Evolutionary conservation across 108 stramenopile genomes (phyloP).

Genomic region (Cyclotella baltica): DNA sequence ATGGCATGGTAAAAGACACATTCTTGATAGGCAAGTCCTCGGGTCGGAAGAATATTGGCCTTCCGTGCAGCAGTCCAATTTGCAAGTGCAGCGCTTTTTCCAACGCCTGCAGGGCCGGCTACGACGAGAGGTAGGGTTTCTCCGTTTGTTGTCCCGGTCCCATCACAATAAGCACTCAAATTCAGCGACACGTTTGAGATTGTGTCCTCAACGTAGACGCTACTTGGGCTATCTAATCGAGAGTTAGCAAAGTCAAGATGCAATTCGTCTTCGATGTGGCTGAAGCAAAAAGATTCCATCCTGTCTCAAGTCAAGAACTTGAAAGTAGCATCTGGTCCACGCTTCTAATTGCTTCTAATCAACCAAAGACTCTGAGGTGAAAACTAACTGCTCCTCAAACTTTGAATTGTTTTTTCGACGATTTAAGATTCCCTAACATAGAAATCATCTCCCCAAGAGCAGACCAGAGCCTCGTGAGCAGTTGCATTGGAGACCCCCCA

Average conservation of each 20-base stretch:
- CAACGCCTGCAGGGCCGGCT: slow-evolving; percentile 53
- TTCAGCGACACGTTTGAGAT: background rate
- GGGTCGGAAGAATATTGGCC: slow-evolving; percentile 15
- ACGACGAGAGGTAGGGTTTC: slow-evolving; percentile 35
- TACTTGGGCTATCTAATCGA: background rate
- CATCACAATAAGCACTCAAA: background rate
- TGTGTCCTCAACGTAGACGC: slow-evolving; percentile 3
- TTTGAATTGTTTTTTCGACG: too few species aligned
- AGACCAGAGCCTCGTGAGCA: too few species aligned
- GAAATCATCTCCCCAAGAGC: too few species aligned
- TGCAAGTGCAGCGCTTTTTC: slow-evolving; percentile 64
- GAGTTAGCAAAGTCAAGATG: slow-evolving; percentile 34
- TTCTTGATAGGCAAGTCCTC: slow-evolving; percentile 37
- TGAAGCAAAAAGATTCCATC: slow-evolving; percentile 40
- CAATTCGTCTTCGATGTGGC: slow-evolving; percentile 43
- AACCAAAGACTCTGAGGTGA: too few species aligned
- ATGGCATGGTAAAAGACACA: slow-evolving; percentile 66
- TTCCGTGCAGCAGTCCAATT: slow-evolving; percentile 57
- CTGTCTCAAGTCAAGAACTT: too few species aligned
- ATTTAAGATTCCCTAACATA: too few species aligned
- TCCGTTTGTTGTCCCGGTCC: background rate
- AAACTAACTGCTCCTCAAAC: too few species aligned
- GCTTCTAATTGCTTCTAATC: too few species aligned
- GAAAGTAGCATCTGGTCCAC: too few species aligned
- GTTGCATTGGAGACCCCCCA: too few species aligned